These are phyloP conservation scores for Monosporascus ibericus DNA, from an alignment of 2,329 filamentous ascomycete genomes.

Conservation along the genomic window DNA sequence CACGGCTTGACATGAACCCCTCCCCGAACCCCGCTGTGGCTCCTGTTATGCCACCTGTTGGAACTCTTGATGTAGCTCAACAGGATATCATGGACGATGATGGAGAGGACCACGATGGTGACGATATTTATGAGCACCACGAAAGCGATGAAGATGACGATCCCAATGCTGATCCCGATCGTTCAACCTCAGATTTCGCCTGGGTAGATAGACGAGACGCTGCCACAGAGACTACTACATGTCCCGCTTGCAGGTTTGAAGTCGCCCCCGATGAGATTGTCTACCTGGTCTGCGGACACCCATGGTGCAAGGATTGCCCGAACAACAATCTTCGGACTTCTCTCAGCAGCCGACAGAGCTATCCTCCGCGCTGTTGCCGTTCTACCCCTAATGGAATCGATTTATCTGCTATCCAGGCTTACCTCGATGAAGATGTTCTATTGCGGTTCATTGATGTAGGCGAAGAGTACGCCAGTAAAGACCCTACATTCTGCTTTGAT, in stretches of 20 bases:
- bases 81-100: too few relatives aligned
- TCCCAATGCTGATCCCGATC: too few relatives aligned
- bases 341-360: neutral
- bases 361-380: neutral
- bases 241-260: neutral
- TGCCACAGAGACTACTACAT: neutral
- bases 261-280: neutral
- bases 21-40: too few relatives aligned
- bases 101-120: too few relatives aligned
- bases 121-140: too few relatives aligned
- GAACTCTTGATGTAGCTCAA: too few relatives aligned
- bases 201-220: neutral
- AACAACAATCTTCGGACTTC: neutral
- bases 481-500: neutral
- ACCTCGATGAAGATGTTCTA: neutral
- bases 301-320: neutral
- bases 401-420: neutral
- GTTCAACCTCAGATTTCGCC: too few relatives aligned
- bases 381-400: neutral
- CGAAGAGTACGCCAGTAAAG: neutral
- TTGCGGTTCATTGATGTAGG: neutral
- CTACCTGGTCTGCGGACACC: neutral
- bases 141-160: too few relatives aligned
- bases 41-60: too few relatives aligned
- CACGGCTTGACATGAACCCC: too few relatives aligned